These are phyloP conservation scores for Phytophthora brassicae DNA, from an alignment of 352 stramenopile genomes.

Conservation along the genomic window DNA sequence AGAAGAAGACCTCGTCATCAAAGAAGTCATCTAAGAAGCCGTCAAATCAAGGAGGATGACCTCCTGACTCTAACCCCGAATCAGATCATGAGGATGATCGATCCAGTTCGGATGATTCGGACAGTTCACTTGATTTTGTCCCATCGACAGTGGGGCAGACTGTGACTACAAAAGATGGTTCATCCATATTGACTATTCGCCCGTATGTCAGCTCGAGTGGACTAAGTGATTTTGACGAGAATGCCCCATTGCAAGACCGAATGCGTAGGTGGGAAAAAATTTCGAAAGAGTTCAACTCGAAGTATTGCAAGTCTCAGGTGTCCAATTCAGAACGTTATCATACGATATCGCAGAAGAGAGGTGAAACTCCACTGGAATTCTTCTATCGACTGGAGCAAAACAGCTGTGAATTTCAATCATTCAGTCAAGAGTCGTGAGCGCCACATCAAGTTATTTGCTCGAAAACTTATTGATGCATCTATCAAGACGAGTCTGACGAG, in stretches of 20 bases:
- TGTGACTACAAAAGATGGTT: not conserved
- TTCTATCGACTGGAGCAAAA: not conserved
- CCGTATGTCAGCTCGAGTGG: not conserved
- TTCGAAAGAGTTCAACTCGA: not conserved
- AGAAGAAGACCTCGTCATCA: not conserved
- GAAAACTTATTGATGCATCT: not conserved
- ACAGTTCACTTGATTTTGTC: not conserved
- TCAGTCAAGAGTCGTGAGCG: not conserved
- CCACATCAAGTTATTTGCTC: not conserved
- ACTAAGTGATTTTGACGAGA: constrained; percentile 1
- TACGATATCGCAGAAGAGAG: not conserved
- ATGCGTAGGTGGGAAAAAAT: not conserved
- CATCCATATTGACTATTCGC: not conserved
- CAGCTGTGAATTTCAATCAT: not conserved
- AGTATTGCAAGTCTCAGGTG: not conserved
- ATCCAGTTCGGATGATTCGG: not conserved
- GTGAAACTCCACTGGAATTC: not conserved
- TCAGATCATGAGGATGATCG: not conserved
- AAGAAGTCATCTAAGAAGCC: not conserved
- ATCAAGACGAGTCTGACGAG: not conserved
- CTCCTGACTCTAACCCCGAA: not conserved
- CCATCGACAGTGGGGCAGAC: not conserved
- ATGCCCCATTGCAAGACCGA: not conserved
- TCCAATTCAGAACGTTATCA: not conserved
- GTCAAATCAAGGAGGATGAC: not conserved